Conservation (phyloP, 805 yeast genomes). For the Candida dendrica region DNA sequence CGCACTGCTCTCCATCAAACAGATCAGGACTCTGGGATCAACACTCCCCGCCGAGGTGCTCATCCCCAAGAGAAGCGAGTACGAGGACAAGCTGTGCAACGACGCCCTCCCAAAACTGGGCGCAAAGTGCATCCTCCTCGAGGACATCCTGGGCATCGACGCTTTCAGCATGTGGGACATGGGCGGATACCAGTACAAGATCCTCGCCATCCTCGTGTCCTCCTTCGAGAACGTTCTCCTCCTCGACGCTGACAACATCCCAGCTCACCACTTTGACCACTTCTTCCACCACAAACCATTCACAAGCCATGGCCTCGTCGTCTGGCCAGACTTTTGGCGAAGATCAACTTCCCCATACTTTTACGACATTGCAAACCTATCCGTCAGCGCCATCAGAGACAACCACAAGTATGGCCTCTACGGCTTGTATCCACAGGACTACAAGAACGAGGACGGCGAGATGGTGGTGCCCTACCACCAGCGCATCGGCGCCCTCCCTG, state of each 20-base stretch:
- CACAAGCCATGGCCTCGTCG: constrained; percentile 41
- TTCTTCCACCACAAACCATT: constrained; percentile 40
- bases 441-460: constrained; percentile 10
- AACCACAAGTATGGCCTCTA: constrained; percentile 16
- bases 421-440: constrained; percentile 2
- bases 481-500: constrained; percentile 56
- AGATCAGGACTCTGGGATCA: constrained; percentile 54
- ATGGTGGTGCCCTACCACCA: constrained; percentile 46
- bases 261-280: constrained; percentile 39
- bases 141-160: constrained; percentile 40
- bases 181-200: constrained; percentile 53
- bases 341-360: constrained; percentile 58
- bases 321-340: constrained; percentile 78
- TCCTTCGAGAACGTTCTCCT: constrained; percentile 68
- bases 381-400: constrained; percentile 22
- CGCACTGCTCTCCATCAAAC: constrained; percentile 54
- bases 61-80: constrained; percentile 58
- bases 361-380: constrained; percentile 43
- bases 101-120: constrained; percentile 48
- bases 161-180: neutral
- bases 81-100: constrained; percentile 59
- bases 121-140: constrained; percentile 62
- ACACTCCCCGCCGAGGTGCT: constrained; percentile 67
- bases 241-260: constrained; percentile 69
- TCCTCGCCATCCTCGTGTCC: constrained; percentile 67